Evolutionary conservation across 768 basidiomycete species (phyloP).

Genomic region (Agaricus blazei): DNA sequence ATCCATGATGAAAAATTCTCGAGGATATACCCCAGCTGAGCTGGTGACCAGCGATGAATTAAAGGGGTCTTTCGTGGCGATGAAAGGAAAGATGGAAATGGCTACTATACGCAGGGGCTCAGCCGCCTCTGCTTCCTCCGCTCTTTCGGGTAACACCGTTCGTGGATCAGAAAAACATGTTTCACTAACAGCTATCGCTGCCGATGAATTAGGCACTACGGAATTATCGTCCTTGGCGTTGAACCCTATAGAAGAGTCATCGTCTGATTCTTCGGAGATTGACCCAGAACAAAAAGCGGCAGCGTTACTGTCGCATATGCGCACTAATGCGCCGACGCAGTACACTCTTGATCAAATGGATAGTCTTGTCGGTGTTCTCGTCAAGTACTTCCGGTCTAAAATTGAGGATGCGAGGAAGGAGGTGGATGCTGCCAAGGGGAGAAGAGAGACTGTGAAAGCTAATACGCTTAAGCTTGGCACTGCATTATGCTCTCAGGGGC

Average conservation of each 20-base stretch:
- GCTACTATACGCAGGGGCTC: constrained; percentile 8
- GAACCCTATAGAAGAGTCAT: not conserved
- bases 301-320: constrained; percentile 2
- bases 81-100: constrained; percentile 9
- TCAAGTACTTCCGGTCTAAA: constrained; percentile 48
- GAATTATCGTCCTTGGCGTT: not conserved
- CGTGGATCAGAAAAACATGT: not conserved
- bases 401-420: constrained; percentile 47
- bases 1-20: constrained; percentile 58
- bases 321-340: not conserved
- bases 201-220: constrained; percentile 4
- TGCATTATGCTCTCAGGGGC: not conserved
- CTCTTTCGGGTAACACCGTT: constrained; percentile 3
- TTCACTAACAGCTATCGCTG: not conserved
- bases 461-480: constrained; percentile 7
- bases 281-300: not conserved
- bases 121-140: constrained; percentile 8
- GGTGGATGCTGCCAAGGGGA: constrained; percentile 40
- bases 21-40: constrained; percentile 20
- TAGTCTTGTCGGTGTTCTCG: constrained; percentile 18
- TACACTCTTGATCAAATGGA: constrained; percentile 7
- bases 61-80: not conserved
- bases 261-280: not conserved
- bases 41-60: not conserved
- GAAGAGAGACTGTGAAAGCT: constrained; percentile 6